A percentile compares a stretch with the other conserved stretches of the same genome.
phyloP scores from a whole-genome alignment of 2,329 filamentous ascomycete genomes.

The Diaporthe humulicola region DNA sequence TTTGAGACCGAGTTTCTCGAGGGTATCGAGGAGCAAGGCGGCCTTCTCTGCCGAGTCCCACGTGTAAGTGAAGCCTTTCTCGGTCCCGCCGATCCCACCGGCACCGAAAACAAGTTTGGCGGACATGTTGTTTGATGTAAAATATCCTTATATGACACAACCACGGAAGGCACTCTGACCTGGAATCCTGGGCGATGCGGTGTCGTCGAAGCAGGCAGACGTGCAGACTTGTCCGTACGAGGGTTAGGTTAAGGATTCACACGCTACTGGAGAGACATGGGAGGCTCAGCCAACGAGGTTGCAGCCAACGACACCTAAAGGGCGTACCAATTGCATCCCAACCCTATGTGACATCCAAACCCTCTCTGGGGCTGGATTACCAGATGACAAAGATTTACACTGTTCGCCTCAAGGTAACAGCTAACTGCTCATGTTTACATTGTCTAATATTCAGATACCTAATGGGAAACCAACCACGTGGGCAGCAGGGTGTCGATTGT shows the following conservation, averaged over 20 bases:
- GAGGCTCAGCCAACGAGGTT: neutral
- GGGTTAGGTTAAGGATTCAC: neutral
- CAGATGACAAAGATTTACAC: neutral
- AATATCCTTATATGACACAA: neutral
- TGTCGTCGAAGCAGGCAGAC: neutral
- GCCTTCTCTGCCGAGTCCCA: conserved; percentile 44
- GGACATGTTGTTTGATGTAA: conserved; percentile 14
- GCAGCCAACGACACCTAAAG: no score
- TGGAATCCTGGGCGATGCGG: neutral
- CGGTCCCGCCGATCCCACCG: conserved; percentile 42
- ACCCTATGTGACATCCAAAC: neutral
- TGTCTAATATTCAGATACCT: neutral
- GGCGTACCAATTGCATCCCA: no score
- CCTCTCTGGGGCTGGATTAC: no score
- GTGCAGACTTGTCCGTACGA: neutral
- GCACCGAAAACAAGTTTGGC: conserved; percentile 43
- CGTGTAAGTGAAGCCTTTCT: conserved; percentile 40
- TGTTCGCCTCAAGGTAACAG: no score
- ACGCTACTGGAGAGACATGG: neutral
- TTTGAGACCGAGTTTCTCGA: conserved; percentile 39
- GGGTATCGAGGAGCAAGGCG: conserved; percentile 37
- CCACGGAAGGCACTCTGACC: neutral
- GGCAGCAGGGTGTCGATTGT: neutral
- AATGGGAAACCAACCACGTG: no score
- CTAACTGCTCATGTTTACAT: neutral